Percentiles rank a stretch among this genome's conserved stretches.
Evolutionary conservation across 352 stramenopile species (phyloP).

Genomic region (Pythium dissimile): DNA sequence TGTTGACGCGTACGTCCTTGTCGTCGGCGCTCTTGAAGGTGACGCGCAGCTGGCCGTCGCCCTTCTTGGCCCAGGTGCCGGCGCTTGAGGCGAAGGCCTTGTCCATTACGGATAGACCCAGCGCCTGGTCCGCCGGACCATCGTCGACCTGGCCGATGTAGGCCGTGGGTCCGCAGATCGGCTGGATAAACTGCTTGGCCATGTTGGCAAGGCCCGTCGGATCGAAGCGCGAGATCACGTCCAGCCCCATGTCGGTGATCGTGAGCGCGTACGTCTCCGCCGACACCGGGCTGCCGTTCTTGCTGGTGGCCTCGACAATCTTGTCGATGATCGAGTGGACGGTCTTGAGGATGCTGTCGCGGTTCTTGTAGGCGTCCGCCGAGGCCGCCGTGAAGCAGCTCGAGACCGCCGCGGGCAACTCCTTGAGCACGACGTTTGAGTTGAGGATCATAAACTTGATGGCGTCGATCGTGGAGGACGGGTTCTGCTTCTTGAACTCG

Average conservation of each 20-base stretch:
- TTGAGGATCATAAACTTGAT: constrained; percentile 39
- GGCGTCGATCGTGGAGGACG: constrained; percentile 28
- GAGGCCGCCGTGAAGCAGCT: constrained; percentile 35
- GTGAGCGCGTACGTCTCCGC: constrained; percentile 34
- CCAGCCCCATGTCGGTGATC: constrained; percentile 37
- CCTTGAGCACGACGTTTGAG: constrained; percentile 37
- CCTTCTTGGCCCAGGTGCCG: neutral
- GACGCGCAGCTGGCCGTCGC: constrained; percentile 12
- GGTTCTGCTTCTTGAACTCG: constrained; percentile 29
- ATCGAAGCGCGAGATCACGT: constrained; percentile 43
- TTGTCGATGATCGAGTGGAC: constrained; percentile 43
- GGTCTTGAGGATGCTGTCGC: constrained; percentile 35
- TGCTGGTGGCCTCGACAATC: constrained; percentile 33
- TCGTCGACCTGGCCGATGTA: neutral
- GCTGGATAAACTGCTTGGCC: constrained; percentile 39
- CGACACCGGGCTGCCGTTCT: constrained; percentile 32
- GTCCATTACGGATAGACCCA: neutral
- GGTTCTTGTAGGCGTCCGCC: constrained; percentile 16
- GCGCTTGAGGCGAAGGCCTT: too few species aligned
- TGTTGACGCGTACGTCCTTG: constrained; percentile 10
- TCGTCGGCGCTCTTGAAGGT: constrained; percentile 13
- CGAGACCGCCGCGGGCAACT: constrained; percentile 40
- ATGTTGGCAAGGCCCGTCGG: constrained; percentile 32
- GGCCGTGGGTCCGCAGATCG: neutral
- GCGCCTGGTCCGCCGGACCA: neutral